phyloP scores from a whole-genome alignment of 495 filamentous ascomycete species.

The Aspergillus cristatus region DNA sequence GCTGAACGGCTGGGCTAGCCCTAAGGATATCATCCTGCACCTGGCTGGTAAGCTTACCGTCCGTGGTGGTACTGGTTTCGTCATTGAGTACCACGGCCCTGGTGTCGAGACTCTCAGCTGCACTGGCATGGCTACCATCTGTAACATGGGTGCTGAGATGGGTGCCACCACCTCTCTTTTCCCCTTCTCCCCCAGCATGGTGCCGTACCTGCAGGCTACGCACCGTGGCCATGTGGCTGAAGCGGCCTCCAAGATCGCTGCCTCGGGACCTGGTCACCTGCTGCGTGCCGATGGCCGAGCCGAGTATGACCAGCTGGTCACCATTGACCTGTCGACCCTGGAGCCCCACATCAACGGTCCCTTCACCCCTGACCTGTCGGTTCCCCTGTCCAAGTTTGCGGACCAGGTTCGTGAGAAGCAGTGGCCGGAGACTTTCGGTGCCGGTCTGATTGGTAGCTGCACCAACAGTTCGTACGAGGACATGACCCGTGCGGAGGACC shows the following conservation, averaged over 20 bases:
- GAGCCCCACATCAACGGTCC: slow-evolving; percentile 98
- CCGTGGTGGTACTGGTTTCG: slow-evolving; percentile 85
- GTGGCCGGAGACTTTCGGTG: slow-evolving; percentile 86
- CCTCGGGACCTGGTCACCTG: slow-evolving; percentile 12
- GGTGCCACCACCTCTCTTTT: slow-evolving; percentile 95
- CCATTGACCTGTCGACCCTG: slow-evolving; percentile 81
- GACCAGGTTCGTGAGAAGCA: slow-evolving; percentile 70
- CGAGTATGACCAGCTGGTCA: slow-evolving; percentile 81
- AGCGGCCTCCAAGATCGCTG: slow-evolving; percentile 41
- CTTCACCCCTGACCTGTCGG: slow-evolving; percentile 91
- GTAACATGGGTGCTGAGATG: slow-evolving; percentile 91
- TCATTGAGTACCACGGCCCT: slow-evolving; percentile 88
- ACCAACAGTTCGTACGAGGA: slow-evolving; percentile 98
- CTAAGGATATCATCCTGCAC: slow-evolving; percentile 89
- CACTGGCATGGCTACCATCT: slow-evolving; percentile 87
- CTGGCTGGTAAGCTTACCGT: slow-evolving; percentile 88
- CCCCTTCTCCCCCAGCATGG: slow-evolving; percentile 63
- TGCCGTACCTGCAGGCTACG: slow-evolving; percentile 74
- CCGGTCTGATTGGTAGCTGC: slow-evolving; percentile 92
- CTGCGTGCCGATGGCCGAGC: slow-evolving; percentile 70
- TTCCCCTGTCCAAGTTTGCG: slow-evolving; percentile 80
- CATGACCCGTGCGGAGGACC: slow-evolving; percentile 87
- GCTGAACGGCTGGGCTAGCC: slow-evolving; percentile 82
- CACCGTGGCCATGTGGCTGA: slow-evolving; percentile 63
- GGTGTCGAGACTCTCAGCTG: slow-evolving; percentile 83